Evolutionary conservation across 1,284 basidiomycete species (phyloP), one percentile per base, ranked within the genome.

Genomic region (Leccinum pachyderme): DNA sequence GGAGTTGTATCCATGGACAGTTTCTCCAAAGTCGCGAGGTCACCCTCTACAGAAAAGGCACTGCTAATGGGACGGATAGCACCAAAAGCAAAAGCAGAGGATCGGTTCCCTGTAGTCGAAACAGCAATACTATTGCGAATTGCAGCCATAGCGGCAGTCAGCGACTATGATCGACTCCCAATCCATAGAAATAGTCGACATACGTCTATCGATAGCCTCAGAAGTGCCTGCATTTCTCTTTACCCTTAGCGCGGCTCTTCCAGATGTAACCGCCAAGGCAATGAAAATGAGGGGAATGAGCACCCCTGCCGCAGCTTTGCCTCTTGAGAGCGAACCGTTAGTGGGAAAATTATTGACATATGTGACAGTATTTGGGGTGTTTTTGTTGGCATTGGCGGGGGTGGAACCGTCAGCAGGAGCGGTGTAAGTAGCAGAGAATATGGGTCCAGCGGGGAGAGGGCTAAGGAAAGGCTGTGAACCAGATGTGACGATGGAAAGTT

Each of bases 121-220:
- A 81, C 71, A 15, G 86, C 84, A 47, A 92, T 84, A 51, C 84
- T 87, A 59, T 79, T 79, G 55, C 89, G 81, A 58, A 91, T 84
- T 7, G 86, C 89, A 37, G 84, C 86, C 35, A 78, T 77, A 1
- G 89, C 89, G n/a, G n/a, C n/a, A n/a, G 51, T 87, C 90, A 2
- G 82, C 84, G 9, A 80, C 77, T 4, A 87, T 84, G 65, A 93
- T 85, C 33, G 80, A 78, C 66, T 83, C 84, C 90, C 91, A 93
- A 63, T 91, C 87, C 11, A 76, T 74, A 7, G 84, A 85, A 60
- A 91, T 84, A 57, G 86, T 85, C 15, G 86, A 86, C 91, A 93
- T 92, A 67, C 92, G 84, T 73, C 85, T 82, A 77, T 93, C 86
- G 72, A 95, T 72, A 31, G 75, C 78, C 69, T 84, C 79, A 86